Evolutionary conservation across 169 alveolate species (phyloP), one percentile per base, ranked within the genome.

Genomic region (Plasmodium relictum): DNA sequence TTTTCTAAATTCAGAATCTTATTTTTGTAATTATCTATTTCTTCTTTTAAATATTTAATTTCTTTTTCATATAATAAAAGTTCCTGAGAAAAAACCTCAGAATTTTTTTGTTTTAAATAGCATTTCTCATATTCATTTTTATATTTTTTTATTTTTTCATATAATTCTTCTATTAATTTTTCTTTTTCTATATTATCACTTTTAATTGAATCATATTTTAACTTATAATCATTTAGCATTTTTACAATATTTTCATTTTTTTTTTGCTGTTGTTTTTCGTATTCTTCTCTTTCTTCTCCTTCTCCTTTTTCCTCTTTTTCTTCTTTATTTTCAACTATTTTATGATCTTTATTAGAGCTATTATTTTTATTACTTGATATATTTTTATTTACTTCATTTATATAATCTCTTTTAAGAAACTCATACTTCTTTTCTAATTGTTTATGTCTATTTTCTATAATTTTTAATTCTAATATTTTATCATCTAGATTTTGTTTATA

Each of bases 181-280:
- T 68, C 92, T 63, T 85, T 85, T 62, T 85, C 68, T 37, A 20
- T 14, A 72, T 85, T 85, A 52, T 85, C 92, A 12, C 45, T 42
- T 37, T 24, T 31, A 6, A 85, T 9, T 0, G 26, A 56, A 14
- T 85, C 92, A 7, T 42, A 70, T 50, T 63, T 70, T 9, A 18
- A n/a, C 58, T 85, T 85, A 39, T 70, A 85, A 18, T 85, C 72
- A 14, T 37, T 6, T 9, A 39, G 41, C 12, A 54, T 0, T 0
- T 5, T 62, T 12, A 16, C 26, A 41, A 41, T 9, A 44, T 24
- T 44, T n/a, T 48, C 14, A 48, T 59, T 62, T 18, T 70, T 48
- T 20, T 0, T 18, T 31, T n/a, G 61, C 44, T 24, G 7, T 7
- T 9, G 20, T n/a, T n/a, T n/a, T n/a, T n/a, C n/a, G n/a, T n/a